Percentiles rank a stretch among this genome's conserved stretches.
These are phyloP conservation scores for Sordaria brevicollis DNA, from an alignment of 495 filamentous ascomycete species.

Conservation along the genomic window DNA sequence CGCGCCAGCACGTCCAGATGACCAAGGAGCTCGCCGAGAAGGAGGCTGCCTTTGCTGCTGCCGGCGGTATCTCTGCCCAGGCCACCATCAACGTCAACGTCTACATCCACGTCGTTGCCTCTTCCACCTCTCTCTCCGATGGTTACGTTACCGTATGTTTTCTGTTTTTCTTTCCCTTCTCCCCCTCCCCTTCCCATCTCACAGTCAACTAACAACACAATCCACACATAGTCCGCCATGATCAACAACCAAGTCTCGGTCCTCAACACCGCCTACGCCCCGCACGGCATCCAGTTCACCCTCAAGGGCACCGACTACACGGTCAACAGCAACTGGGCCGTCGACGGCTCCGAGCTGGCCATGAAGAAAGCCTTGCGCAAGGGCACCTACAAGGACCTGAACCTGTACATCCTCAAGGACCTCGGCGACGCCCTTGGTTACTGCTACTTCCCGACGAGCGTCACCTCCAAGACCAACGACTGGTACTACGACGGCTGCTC, in stretches of 20 bases:
- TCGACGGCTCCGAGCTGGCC: constrained; percentile 32
- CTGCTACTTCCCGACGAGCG: constrained; percentile 41
- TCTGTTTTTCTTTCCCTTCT: constrained; percentile 18
- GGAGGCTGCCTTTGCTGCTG: constrained; percentile 6
- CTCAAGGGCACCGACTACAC: constrained; percentile 44
- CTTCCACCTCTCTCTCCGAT: constrained; percentile 29
- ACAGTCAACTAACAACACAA: background rate
- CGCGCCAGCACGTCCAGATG: constrained; percentile 21
- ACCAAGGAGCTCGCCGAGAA: constrained; percentile 22
- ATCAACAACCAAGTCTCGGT: constrained; percentile 33
- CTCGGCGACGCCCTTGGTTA: constrained; percentile 44
- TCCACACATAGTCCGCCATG: constrained; percentile 26
- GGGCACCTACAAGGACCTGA: constrained; percentile 50
- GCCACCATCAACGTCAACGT: constrained; percentile 35
- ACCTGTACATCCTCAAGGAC: constrained; percentile 53
- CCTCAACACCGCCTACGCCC: constrained; percentile 41
- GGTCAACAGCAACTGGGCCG: constrained; percentile 47
- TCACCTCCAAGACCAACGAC: constrained; percentile 17
- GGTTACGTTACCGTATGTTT: constrained; percentile 39
- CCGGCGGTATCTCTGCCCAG: constrained; percentile 14
- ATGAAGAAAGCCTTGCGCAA: constrained; percentile 52
- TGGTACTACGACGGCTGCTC: constrained; percentile 50
- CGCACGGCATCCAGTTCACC: constrained; percentile 42
- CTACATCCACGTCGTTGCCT: constrained; percentile 55
- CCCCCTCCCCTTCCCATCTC: background rate